Evolutionary conservation across 2,329 filamentous ascomycete species (phyloP), one percentile per base, ranked within the genome.

Genomic region (Phaeophleospora eucalypticola): DNA sequence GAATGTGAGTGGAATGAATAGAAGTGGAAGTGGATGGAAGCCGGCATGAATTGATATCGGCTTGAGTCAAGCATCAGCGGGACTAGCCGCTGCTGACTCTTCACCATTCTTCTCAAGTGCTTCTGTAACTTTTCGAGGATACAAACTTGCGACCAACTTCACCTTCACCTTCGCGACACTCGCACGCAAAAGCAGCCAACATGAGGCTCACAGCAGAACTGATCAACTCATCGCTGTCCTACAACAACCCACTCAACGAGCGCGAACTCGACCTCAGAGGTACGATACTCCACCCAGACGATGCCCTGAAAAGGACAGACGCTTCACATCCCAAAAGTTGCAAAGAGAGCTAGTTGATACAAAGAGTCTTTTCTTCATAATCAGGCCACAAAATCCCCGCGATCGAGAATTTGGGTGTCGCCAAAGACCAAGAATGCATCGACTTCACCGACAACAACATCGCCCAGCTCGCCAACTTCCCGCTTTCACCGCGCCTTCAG

Each of bases 401-500:
- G 52, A 95, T 98, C 75, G 93, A 98, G 78, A 98, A 98, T 71
- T 73, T 98, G 73, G 93, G 93, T 76, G 87, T 89, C 66, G 91
- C 93, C 61, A 87, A 87, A 65, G 88, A 90, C 61, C 89, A 94
- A 79, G 93, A 97, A 75, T 84, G 88, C 57, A 94, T 98, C 77
- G 93, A 98, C 74, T 84, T 98, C 63, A 97, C 93, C 70, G 93
- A 98, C 77, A 98, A 98, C 70, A 90, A 96, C 71, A 91, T 98
- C 64, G 82, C 87, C 60, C 77, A 85, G 41, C 80, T 98, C 54
- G 85, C 84, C 57, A 96, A 96, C 73, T 95, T 98, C 68, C 93
- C 93, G 3, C 82, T 95, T 41, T 91, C 87, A 46, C 90, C 89
- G 37, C 86, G 93, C 58, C 77, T 97, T 61, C 86, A 82, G 59